Evolutionary conservation across 257 asterid genomes (phyloP).

Genomic region (Verbena officinalis): DNA sequence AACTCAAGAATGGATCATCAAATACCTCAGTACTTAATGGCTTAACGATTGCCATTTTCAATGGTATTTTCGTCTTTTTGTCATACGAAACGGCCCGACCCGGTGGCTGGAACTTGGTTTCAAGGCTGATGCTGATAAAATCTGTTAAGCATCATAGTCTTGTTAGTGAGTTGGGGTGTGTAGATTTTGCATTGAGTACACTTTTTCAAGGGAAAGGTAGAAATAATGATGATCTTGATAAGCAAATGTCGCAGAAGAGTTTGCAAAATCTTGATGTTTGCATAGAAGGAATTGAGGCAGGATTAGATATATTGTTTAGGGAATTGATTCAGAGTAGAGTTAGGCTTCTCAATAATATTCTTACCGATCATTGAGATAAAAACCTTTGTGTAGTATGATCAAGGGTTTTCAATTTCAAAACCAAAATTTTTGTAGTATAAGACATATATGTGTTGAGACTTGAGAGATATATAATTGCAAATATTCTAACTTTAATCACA

Average conservation of each 20-base stretch:
- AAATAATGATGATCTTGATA: slow-evolving; percentile 26
- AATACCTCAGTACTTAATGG: not conserved
- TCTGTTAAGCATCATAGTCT: slow-evolving; percentile 14
- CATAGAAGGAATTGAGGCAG: slow-evolving; percentile 39
- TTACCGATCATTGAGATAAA: slow-evolving; percentile 34
- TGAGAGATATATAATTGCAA: not conserved
- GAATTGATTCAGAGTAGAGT: slow-evolving; percentile 45
- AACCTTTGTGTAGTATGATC: not conserved
- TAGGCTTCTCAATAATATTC: slow-evolving; percentile 45
- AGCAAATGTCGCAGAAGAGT: slow-evolving; percentile 32
- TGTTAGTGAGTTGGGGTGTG: slow-evolving; percentile 38
- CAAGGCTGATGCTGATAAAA: slow-evolving; percentile 43
- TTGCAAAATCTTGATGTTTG: slow-evolving; percentile 42
- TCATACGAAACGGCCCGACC: slow-evolving; percentile 23
- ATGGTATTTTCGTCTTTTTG: slow-evolving; percentile 31
- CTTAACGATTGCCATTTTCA: slow-evolving; percentile 27
- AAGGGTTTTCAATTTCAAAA: not conserved
- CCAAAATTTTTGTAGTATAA: slow-evolving; percentile 19
- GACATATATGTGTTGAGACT: not conserved
- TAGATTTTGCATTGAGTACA: slow-evolving; percentile 27
- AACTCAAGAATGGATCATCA: slow-evolving; percentile 42
- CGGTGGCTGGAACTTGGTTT: slow-evolving; percentile 37
- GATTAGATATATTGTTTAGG: slow-evolving; percentile 47
- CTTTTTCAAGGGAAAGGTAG: not conserved
- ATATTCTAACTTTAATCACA: not conserved